Percentiles rank a stretch among this genome's conserved stretches.
Conservation (phyloP, 306 rosid genomes). For the Pterocarpus macrocarpus region DNA sequence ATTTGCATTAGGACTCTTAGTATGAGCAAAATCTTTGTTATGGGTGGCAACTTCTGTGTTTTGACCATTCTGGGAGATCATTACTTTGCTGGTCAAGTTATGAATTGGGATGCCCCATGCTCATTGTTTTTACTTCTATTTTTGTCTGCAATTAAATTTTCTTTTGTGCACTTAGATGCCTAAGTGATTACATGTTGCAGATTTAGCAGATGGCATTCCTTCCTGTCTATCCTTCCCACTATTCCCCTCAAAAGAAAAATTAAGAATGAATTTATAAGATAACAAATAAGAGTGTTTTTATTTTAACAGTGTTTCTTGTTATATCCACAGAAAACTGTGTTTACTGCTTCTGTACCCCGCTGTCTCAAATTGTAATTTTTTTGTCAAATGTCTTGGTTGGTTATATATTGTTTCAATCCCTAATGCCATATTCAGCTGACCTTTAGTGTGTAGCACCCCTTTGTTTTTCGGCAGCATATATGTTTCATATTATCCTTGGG, state of each 20-base stretch:
- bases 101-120: slow-evolving; percentile 17
- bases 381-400: slow-evolving; percentile 25
- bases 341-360: slow-evolving; percentile 10
- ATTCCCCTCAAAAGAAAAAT: slow-evolving; percentile 6
- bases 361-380: slow-evolving; percentile 37
- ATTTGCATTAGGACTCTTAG: slow-evolving; percentile 11
- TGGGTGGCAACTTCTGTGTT: slow-evolving; percentile 20
- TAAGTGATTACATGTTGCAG: slow-evolving; percentile 30
- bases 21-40: slow-evolving; percentile 29
- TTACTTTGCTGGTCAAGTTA: slow-evolving; percentile 27
- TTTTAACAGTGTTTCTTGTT: slow-evolving; percentile 7
- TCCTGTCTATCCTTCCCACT: not conserved
- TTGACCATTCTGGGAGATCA: slow-evolving; percentile 38
- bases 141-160: slow-evolving; percentile 20
- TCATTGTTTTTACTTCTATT: slow-evolving; percentile 10
- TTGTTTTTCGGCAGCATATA: slow-evolving; percentile 30
- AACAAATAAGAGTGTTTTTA: slow-evolving; percentile 20
- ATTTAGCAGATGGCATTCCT: slow-evolving; percentile 26
- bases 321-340: slow-evolving; percentile 5
- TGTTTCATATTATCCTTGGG: slow-evolving; percentile 31
- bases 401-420: slow-evolving; percentile 30
- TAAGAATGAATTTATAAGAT: not conserved
- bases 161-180: slow-evolving; percentile 24
- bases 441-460: slow-evolving; percentile 33
- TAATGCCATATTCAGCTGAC: slow-evolving; percentile 20